Evolutionary conservation across 495 filamentous ascomycete genomes (phyloP).

Genomic region (Penicillium cataractarum): DNA sequence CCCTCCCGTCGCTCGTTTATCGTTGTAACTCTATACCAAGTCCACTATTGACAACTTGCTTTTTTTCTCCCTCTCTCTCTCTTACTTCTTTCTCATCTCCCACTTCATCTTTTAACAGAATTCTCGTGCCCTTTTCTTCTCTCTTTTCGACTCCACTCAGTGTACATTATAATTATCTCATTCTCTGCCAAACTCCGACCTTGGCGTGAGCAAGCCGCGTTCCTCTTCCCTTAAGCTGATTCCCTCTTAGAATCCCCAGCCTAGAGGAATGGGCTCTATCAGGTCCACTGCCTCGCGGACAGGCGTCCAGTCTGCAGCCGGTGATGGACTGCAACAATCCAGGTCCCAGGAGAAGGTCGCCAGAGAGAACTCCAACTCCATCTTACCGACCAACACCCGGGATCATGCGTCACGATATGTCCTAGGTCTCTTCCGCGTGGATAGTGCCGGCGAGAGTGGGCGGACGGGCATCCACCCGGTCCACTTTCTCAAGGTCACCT

Average conservation of each 20-base stretch:
- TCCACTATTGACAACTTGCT: not conserved
- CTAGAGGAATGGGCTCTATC: slow-evolving; percentile 24
- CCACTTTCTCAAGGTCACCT: slow-evolving; percentile 63
- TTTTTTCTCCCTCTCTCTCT: slow-evolving; percentile 6
- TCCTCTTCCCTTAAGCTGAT: not conserved
- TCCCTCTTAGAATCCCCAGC: not conserved
- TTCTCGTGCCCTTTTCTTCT: not conserved
- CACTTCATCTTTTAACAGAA: not conserved
- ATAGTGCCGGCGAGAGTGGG: slow-evolving; percentile 67
- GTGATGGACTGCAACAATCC: not conserved
- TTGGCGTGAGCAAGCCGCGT: not conserved
- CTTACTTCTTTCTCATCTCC: too few species aligned
- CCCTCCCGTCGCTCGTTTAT: slow-evolving; percentile 13
- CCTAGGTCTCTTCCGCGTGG: slow-evolving; percentile 45
- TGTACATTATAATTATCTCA: not conserved
- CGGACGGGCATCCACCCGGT: slow-evolving; percentile 62
- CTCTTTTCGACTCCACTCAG: not conserved
- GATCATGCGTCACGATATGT: slow-evolving; percentile 21
- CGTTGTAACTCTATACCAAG: not conserved
- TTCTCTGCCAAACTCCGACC: not conserved
- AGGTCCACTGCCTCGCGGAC: slow-evolving; percentile 17
- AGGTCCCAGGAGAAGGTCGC: slow-evolving; percentile 20
- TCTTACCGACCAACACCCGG: slow-evolving; percentile 37
- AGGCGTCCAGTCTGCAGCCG: slow-evolving; percentile 5
- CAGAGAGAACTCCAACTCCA: slow-evolving; percentile 14